Percentiles rank a stretch among this genome's conserved stretches.
These are phyloP conservation scores for Fusarium albidum DNA, from an alignment of 2,329 filamentous ascomycete genomes.

Conservation along the genomic window DNA sequence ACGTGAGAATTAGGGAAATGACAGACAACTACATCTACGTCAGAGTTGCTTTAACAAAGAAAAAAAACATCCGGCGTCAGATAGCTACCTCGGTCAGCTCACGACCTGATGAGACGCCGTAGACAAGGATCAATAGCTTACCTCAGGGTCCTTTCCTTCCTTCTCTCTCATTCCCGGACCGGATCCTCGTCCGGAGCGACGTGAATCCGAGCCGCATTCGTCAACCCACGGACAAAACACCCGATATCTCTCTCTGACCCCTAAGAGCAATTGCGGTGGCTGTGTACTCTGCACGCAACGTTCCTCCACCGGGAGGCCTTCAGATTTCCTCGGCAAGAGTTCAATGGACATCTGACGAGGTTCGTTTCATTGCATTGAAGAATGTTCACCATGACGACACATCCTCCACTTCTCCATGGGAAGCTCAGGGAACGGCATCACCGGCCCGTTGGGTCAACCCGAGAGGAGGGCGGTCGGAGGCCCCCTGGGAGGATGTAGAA, in stretches of 20 bases:
- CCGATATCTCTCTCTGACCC: neutral
- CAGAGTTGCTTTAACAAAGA: neutral
- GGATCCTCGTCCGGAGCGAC: neutral
- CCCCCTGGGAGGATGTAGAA: slow-evolving; percentile 1
- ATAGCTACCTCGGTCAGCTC: slow-evolving; percentile 1
- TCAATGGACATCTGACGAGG: no score
- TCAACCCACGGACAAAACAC: no score
- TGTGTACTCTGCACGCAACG: slow-evolving; percentile 6
- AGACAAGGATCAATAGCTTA: slow-evolving; percentile 7
- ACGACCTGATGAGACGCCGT: slow-evolving; percentile 4
- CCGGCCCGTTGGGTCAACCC: neutral
- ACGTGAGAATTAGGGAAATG: neutral
- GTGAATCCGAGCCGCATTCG: no score
- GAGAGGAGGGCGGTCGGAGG: slow-evolving; percentile 1
- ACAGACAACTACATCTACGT: neutral
- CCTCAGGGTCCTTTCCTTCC: neutral
- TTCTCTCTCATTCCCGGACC: neutral
- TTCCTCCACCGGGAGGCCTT: neutral
- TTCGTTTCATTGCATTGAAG: neutral
- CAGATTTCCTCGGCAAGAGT: neutral
- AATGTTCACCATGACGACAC: slow-evolving; percentile 4
- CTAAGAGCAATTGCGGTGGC: neutral
- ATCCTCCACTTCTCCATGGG: slow-evolving; percentile 11
- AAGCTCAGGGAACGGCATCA: slow-evolving; percentile 1
- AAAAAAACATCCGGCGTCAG: slow-evolving; percentile 4